Base-by-base conservation (phyloP, 2,329 filamentous ascomycete genomes). In the Ophiosphaerella korrae region DNA sequence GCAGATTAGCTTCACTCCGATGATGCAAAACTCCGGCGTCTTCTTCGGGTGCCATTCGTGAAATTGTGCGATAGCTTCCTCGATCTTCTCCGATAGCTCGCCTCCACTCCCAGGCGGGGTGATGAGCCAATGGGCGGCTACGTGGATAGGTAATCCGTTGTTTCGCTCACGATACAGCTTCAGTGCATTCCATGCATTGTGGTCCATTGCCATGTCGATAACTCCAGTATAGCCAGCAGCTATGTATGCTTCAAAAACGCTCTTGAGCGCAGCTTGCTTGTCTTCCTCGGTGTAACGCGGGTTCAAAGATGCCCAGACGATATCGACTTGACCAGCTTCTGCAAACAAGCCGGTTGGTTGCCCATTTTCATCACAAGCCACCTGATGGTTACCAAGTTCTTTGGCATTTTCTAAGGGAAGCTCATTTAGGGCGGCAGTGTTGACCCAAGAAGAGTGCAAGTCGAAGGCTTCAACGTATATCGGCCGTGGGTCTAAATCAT, bases 1-100 rank as follows among this genome's bases (percentile, higher is more conserved):
- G 57, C 80, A 81, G 23, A 86, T 84, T 23, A 86, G 70, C 61
- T 86, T 86, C 67, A 86, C 77, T 12, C 84, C 84, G 0, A 82
- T 79, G 7, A 87, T 64, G 29, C 80, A 72, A 50, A 71, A 78
- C 49, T 78, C 73, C 3, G 76, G 77, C 32, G 68, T 74, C 4
- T 71, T 75, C 5, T 63, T 50, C 3, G 65, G 59, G 58, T 76
- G 78, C 64, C 75, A 78, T 50, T 74, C 52, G 14, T 54, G 54
- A 39, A 69, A 71, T 44, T 81, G 70, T 62, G 76, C 75, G 45
- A 75, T 74, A 3, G 78, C 79, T 13, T 74, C 68, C 53, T 80
- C 76, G 9, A 82, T 76, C 63, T 81, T 48, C 13, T 39, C 78
- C 23, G 55, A 69, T 16, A 80, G 14, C 46, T 73, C 74, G 68